A percentile compares a stretch with the other conserved stretches of the same genome.
Evolutionary conservation across 2,329 filamentous ascomycete species (phyloP).

Genomic region (Calonectria crousiana): DNA sequence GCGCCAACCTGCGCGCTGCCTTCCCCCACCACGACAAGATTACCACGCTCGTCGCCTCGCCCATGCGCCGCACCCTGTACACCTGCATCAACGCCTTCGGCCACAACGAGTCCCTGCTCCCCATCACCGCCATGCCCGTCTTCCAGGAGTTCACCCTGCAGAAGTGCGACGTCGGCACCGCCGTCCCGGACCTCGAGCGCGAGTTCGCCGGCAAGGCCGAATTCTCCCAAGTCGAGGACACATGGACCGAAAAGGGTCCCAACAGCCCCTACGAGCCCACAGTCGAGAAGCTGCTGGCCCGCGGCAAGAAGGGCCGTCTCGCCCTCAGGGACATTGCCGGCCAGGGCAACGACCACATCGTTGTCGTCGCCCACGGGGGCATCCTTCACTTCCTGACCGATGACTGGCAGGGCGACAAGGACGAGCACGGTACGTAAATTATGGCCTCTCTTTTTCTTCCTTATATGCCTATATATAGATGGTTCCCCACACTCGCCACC

Average conservation of each 20-base stretch:
- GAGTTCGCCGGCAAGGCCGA: constrained; percentile 77
- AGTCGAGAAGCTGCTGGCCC: constrained; percentile 65
- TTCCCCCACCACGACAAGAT: constrained; percentile 77
- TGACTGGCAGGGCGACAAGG: constrained; percentile 76
- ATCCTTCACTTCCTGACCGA: constrained; percentile 88
- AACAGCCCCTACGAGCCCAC: constrained; percentile 60
- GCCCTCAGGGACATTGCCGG: constrained; percentile 65
- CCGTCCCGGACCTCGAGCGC: constrained; percentile 63
- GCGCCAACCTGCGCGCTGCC: constrained; percentile 67
- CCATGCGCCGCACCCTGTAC: constrained; percentile 83
- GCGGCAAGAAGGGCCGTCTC: constrained; percentile 71
- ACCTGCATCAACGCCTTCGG: constrained; percentile 80
- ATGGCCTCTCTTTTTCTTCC: neutral
- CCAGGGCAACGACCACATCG: constrained; percentile 72
- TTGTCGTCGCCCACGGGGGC: constrained; percentile 85
- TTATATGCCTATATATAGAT: constrained; percentile 6
- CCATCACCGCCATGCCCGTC: constrained; percentile 77
- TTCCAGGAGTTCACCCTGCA: constrained; percentile 82
- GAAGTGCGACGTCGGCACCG: constrained; percentile 81
- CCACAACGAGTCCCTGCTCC: constrained; percentile 54
- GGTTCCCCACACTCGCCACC: constrained; percentile 13
- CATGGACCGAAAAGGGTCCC: constrained; percentile 77
- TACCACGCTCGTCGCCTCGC: constrained; percentile 81
- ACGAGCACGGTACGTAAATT: constrained; percentile 52
- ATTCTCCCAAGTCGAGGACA: constrained; percentile 68